Evolutionary conservation across 371 early-diverging fungal genomes (phyloP).

Genomic region (Mortierella sp.): DNA sequence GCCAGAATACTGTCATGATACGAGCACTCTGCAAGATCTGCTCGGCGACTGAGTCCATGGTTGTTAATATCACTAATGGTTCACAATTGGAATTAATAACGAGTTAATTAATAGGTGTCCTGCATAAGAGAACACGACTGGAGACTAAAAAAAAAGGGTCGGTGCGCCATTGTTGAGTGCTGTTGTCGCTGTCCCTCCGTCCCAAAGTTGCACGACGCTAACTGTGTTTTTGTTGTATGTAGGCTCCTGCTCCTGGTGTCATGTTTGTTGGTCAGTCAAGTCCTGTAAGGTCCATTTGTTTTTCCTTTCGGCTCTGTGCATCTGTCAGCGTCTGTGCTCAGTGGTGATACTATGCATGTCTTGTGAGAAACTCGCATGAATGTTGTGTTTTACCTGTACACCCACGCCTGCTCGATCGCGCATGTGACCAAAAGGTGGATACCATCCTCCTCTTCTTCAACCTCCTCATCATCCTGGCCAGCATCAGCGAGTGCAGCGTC

Average conservation of each 20-base stretch:
- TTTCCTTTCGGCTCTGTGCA: not conserved
- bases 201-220: not conserved
- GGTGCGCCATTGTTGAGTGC: not conserved
- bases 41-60: slow-evolving; percentile 59
- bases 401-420: slow-evolving; percentile 73
- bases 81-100: not conserved
- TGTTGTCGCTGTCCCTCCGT: not conserved
- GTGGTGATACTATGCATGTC: not conserved
- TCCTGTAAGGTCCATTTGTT: not conserved
- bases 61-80: slow-evolving; percentile 58
- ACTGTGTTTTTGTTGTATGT: not conserved
- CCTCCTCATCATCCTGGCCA: not conserved
- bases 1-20: slow-evolving; percentile 77
- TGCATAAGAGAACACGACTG: not conserved
- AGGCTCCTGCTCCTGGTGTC: not conserved
- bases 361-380: not conserved
- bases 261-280: not conserved
- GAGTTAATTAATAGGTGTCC: not conserved
- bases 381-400: slow-evolving; percentile 62
- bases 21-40: slow-evolving; percentile 67
- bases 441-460: slow-evolving; percentile 29
- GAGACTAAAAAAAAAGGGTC: not conserved
- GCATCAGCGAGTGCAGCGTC: not conserved
- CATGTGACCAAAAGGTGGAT: slow-evolving; percentile 73
- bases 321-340: too few species aligned